A percentile compares a stretch with the other conserved stretches of the same genome.
Evolutionary conservation across 805 yeast genomes (phyloP).

Genomic region (Metschnikowia cerradonensis): DNA sequence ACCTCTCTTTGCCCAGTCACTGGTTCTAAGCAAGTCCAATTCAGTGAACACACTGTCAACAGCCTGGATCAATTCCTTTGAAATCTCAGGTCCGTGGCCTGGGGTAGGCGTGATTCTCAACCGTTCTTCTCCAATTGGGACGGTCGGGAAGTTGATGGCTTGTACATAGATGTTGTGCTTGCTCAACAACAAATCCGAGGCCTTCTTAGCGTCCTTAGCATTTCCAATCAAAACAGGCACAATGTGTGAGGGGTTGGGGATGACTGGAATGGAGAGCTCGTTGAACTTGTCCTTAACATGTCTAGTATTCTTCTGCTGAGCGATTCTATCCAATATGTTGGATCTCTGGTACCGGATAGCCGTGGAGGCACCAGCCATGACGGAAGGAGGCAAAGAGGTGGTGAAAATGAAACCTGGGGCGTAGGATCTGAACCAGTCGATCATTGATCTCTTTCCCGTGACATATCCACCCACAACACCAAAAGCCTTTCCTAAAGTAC

Average conservation of each 20-base stretch:
- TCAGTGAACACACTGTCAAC: slow-evolving; percentile 77
- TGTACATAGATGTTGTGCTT: slow-evolving; percentile 90
- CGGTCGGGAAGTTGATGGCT: slow-evolving; percentile 98
- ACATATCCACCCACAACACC: slow-evolving; percentile 98
- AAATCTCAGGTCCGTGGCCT: slow-evolving; percentile 76
- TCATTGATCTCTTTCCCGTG: slow-evolving; percentile 76
- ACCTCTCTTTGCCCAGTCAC: slow-evolving; percentile 75
- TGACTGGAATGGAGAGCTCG: slow-evolving; percentile 81
- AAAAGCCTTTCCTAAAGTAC: slow-evolving; percentile 94
- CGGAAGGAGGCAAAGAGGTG: slow-evolving; percentile 94
- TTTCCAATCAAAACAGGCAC: slow-evolving; percentile 94
- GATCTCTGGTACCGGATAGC: slow-evolving; percentile 83
- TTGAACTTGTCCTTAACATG: slow-evolving; percentile 75
- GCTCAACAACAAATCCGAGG: slow-evolving; percentile 83
- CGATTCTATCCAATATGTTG: slow-evolving; percentile 70
- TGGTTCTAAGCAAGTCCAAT: slow-evolving; percentile 66
- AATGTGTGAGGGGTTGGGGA: slow-evolving; percentile 96
- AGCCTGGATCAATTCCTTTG: slow-evolving; percentile 73
- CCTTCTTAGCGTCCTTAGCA: slow-evolving; percentile 86
- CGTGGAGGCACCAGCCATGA: slow-evolving; percentile 91
- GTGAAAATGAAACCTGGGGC: slow-evolving; percentile 98
- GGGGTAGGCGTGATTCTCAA: slow-evolving; percentile 99
- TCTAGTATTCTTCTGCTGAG: slow-evolving; percentile 80
- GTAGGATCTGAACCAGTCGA: slow-evolving; percentile 94
- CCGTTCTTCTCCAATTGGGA: slow-evolving; percentile 92